Base-by-base conservation (phyloP, 768 basidiomycete species). In the Psilocybe cubensis region DNA sequence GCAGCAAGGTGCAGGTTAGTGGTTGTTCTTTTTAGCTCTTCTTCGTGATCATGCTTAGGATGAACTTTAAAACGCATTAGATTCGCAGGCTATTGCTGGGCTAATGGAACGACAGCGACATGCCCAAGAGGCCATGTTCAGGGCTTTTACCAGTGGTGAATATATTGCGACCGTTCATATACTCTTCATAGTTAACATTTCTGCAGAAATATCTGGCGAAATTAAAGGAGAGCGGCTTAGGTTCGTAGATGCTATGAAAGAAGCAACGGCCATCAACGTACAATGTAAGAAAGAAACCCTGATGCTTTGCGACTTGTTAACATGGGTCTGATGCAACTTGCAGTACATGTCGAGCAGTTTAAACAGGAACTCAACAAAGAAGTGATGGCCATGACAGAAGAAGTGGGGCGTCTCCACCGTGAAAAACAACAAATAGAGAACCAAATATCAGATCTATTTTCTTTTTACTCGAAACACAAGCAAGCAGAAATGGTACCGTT, bases 211-310 rank as follows among this genome's bases (percentile, higher is more conserved):
- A 20, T 87, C 88, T 3, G 81, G 83, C 54, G 94, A 95, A 63
- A 94, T 96, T 52, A 86, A 88, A 51, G 92, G 94, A 1, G 93
- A 95, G 72, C 74, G 92, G 45, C 72, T 95, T 52, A 79, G 91
- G 5, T 95, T 96, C 64, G 91, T 95, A 4, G 94, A 96, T 65
- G 92, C 94, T n/a, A 96, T 95, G 93, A 91, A 91, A 68, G 90
- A 94, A 63, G 94, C 92, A 1, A 96, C 94, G 0, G 84, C 85
- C 1, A 91, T 96, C 63, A 94, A 95, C 61, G 86, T 96, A 2
- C 87, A 91, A 69, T 76, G 91, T 89, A 71, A 67, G 75, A 21
- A 8, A 21, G 31, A 28, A 57, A 14, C 27, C 25, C 27, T 28
- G 47, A 12, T 40, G 45, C 31, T 45, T 6, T 38, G 40, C 57